Evolutionary conservation across 1,284 basidiomycete genomes (phyloP), one percentile per base, ranked within the genome.

Genomic region (Entoloma clypeatum): DNA sequence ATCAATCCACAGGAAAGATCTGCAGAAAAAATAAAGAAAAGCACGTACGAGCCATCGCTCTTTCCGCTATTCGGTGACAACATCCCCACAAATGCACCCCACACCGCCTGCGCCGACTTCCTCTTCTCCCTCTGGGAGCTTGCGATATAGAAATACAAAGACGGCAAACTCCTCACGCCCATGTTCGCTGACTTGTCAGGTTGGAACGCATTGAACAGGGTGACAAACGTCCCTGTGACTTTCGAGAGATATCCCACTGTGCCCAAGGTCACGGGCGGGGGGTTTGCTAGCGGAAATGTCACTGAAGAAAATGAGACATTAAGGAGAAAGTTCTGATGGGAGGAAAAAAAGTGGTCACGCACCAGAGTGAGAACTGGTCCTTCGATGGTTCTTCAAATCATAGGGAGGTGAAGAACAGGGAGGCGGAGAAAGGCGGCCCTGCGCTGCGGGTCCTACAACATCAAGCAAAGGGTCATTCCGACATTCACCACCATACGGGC

Each of bases 191-290:
- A 61, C 40, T 67, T 65, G 10, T 61, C 51, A 2, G 81, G 79
- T 29, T 70, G 60, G 44, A 78, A 69, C 0, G 80, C 72, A 56
- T 86, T 85, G 62, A 87, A 80, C 2, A 89, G 65, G 11, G 78
- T 80, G 21, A 85, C 61, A 51, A 90, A 91, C 19, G 61, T 56
- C 1, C 86, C 86, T 9, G 59, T 60, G 0, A 79, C 73, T 47
- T 77, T 83, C 14, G 66, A 67, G 19, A 86, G 63, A 55, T 83
- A 89, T 4, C 86, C 87, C 2, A 91, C 77, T 1, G 80, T 75
- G 4, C 86, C 87, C 1, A 89, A 58, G 10, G 65, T 56, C 2
- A 89, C 71, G 2, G 53, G 64, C 1, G 69, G 60, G 1, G 87
- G 87, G 2, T 69, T 68, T 86, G 85, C 90, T 2, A 89, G 60